These are phyloP conservation scores for Acrocalymma vagum DNA, from an alignment of 2,329 filamentous ascomycete genomes.

Conservation along the genomic window DNA sequence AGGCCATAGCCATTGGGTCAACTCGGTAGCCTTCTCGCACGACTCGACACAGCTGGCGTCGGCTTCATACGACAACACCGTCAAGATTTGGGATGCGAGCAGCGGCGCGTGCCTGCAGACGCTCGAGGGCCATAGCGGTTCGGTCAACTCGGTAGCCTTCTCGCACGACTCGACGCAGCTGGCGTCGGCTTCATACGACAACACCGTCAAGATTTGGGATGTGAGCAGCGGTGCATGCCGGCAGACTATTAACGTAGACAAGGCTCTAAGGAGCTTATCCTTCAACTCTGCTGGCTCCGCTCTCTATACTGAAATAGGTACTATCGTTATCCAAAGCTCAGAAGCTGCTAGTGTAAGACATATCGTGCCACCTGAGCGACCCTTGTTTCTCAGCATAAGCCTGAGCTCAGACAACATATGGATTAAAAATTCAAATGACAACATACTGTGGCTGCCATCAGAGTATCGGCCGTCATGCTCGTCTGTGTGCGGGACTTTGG, in stretches of 20 bases:
- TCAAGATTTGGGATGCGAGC: slow-evolving; percentile 4
- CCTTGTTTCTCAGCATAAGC: slow-evolving; percentile 17
- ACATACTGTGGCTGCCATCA: slow-evolving; percentile 27
- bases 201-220: slow-evolving; percentile 26
- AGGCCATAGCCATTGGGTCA: slow-evolving; percentile 1
- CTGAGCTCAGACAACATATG: slow-evolving; percentile 23
- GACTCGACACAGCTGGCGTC: slow-evolving; percentile 5
- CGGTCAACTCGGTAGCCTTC: slow-evolving; percentile 9
- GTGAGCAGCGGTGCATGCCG: slow-evolving; percentile 17
- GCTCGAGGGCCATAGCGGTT: slow-evolving; percentile 21
- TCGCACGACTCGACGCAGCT: slow-evolving; percentile 18
- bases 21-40: slow-evolving; percentile 8
- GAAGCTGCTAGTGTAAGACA: background rate
- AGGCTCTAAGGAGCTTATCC: slow-evolving; percentile 16
- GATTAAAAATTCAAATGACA: slow-evolving; percentile 23
- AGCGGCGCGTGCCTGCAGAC: slow-evolving; percentile 4
- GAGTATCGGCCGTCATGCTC: slow-evolving; percentile 28
- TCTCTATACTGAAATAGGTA: slow-evolving; percentile 27
- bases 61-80: background rate
- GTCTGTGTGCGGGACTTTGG: slow-evolving; percentile 15
- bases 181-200: slow-evolving; percentile 9
- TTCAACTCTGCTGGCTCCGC: slow-evolving; percentile 23
- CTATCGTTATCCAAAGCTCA: slow-evolving; percentile 13
- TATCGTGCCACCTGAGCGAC: slow-evolving; percentile 9
- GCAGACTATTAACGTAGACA: slow-evolving; percentile 11